phyloP scores from a whole-genome alignment of 2,329 filamentous ascomycete genomes.

The Meredithiella fracta region DNA sequence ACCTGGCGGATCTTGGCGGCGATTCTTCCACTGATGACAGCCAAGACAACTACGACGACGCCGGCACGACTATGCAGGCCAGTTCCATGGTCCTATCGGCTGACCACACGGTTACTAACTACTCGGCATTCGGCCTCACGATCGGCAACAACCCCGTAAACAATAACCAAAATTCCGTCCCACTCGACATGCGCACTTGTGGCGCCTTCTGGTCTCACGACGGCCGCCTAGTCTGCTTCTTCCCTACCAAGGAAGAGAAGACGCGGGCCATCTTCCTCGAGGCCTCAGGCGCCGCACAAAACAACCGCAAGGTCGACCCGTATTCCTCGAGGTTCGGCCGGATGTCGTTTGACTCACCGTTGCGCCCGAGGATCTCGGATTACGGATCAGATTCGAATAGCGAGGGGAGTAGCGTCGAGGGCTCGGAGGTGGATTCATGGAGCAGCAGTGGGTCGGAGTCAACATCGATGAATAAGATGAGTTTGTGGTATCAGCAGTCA shows the following conservation, averaged over 20 bases:
- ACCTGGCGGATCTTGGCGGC: conserved; percentile 44
- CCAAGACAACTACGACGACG: conserved; percentile 25
- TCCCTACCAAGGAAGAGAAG: conserved; percentile 50
- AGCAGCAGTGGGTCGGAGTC: conserved; percentile 44
- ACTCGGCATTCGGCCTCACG: background rate
- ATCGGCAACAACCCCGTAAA: conserved; percentile 24
- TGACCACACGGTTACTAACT: conserved; percentile 31
- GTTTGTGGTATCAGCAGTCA: conserved; percentile 37
- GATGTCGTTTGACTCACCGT: conserved; percentile 33
- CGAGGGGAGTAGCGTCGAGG: background rate
- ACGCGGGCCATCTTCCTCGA: conserved; percentile 25
- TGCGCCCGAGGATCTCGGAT: conserved; percentile 31
- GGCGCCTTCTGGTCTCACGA: conserved; percentile 46
- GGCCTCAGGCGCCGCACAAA: conserved; percentile 18
- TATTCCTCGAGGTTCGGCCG: conserved; percentile 42
- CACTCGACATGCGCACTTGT: conserved; percentile 40
- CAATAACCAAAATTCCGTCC: conserved; percentile 34
- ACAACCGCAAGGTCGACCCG: conserved; percentile 34
- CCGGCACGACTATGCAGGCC: conserved; percentile 37
- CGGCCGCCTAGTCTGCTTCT: conserved; percentile 50
- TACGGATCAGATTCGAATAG: conserved; percentile 33
- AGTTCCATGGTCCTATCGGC: conserved; percentile 45
- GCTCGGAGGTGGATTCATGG: conserved; percentile 22
- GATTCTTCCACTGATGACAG: conserved; percentile 73
- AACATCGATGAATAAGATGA: conserved; percentile 43